Conservation (phyloP, 768 basidiomycete genomes). For the Termitomyces eurrhizus region DNA sequence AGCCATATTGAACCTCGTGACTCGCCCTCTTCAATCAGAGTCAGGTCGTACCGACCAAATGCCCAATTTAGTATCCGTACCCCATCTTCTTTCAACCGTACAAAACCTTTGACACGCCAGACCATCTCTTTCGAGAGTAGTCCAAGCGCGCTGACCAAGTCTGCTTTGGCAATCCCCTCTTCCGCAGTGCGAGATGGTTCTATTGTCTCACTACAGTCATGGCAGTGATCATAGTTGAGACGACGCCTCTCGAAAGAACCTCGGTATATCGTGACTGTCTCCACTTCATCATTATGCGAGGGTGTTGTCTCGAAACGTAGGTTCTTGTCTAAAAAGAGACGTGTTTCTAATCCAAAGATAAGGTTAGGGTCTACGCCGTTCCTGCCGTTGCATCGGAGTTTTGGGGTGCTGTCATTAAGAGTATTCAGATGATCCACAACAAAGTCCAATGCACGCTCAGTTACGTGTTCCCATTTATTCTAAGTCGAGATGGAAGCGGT, state of each 20-base stretch:
- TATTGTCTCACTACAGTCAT: slow-evolving; percentile 8
- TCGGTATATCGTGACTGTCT: slow-evolving; percentile 64
- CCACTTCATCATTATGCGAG: slow-evolving; percentile 79
- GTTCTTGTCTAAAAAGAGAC: slow-evolving; percentile 48
- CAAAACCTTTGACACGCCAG: slow-evolving; percentile 87
- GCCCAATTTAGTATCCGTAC: slow-evolving; percentile 85
- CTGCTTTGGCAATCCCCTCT: slow-evolving; percentile 28
- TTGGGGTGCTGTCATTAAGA: slow-evolving; percentile 87
- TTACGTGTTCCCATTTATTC: slow-evolving; percentile 90
- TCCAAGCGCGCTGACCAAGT: slow-evolving; percentile 44
- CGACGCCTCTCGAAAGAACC: slow-evolving; percentile 27
- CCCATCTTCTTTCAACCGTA: slow-evolving; percentile 42
- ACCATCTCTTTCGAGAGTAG: slow-evolving; percentile 62
- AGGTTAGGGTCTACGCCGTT: slow-evolving; percentile 71
- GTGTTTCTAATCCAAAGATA: slow-evolving; percentile 89
- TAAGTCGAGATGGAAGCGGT: slow-evolving; percentile 23
- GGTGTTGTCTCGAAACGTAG: slow-evolving; percentile 12
- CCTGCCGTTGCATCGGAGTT: slow-evolving; percentile 63
- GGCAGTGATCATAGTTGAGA: slow-evolving; percentile 3
- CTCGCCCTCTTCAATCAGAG: slow-evolving; percentile 25
- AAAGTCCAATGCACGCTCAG: slow-evolving; percentile 73
- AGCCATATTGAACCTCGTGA: slow-evolving; percentile 32
- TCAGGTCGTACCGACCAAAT: slow-evolving; percentile 79
- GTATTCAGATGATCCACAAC: slow-evolving; percentile 87
- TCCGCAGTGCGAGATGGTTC: slow-evolving; percentile 3